phyloP scores from a whole-genome alignment of 306 rosid genomes.

The Sechiopsis laciniata region DNA sequence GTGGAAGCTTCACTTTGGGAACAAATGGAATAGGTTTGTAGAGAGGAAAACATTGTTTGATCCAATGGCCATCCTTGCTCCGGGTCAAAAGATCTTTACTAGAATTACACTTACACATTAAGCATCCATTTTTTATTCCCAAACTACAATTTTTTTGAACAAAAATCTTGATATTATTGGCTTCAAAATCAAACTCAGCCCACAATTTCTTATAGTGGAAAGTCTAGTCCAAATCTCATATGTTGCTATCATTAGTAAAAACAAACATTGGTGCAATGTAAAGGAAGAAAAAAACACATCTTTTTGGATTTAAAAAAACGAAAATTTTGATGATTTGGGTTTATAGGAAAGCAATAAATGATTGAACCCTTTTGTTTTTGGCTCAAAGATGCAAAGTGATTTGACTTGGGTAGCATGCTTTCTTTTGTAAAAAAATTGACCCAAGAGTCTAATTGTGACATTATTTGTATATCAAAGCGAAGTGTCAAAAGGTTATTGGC shows the following conservation, averaged over 20 bases:
- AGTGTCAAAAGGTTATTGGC: no score
- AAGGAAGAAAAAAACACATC: no score
- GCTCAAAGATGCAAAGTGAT: not conserved
- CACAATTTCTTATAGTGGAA: not conserved
- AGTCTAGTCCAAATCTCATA: conserved; percentile 8
- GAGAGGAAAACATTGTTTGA: conserved; percentile 56
- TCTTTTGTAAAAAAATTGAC: no score
- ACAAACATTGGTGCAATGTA: not conserved
- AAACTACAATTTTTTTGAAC: not conserved
- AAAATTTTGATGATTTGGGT: not conserved
- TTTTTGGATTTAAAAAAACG: not conserved
- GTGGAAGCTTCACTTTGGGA: conserved; percentile 77
- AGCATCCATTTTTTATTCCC: not conserved
- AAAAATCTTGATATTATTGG: conserved; percentile 1
- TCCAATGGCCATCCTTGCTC: conserved; percentile 80
- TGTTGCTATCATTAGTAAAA: not conserved
- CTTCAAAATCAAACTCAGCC: conserved; percentile 5
- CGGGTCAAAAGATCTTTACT: conserved; percentile 73
- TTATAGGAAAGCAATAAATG: conserved; percentile 3
- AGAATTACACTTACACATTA: conserved; percentile 24
- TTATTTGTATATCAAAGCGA: no score
- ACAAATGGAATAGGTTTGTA: conserved; percentile 55
- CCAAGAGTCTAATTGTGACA: no score
- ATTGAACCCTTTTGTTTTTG: not conserved
- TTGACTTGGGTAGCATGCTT: not conserved